These are phyloP conservation scores for Orobanche coerulescens DNA, from an alignment of 257 asterid species.

Conservation along the genomic window DNA sequence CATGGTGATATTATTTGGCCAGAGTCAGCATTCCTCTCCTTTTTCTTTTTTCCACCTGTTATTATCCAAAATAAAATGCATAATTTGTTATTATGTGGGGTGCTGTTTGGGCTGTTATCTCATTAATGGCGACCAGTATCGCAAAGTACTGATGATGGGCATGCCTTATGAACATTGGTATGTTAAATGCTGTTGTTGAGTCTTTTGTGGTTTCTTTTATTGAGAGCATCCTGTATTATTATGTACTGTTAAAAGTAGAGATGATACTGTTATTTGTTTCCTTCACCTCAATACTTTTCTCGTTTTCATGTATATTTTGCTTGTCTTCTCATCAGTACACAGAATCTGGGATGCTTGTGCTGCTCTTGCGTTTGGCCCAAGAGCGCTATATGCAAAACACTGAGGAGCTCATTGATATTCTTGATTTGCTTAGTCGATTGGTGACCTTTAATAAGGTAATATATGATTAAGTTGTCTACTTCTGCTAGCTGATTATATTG, in stretches of 20 bases:
- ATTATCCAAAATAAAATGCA: not conserved
- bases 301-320: slow-evolving; percentile 1
- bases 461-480: slow-evolving; percentile 19
- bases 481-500: slow-evolving; percentile 8
- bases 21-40: not conserved
- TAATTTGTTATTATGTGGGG: not conserved
- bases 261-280: not conserved
- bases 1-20: not conserved
- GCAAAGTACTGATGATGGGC: not conserved
- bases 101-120: not conserved
- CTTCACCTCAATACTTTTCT: not conserved
- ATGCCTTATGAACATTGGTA: not conserved
- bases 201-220: not conserved
- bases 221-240: not conserved
- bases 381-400: slow-evolving; percentile 39
- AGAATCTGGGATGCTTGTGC: slow-evolving; percentile 73
- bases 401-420: slow-evolving; percentile 50
- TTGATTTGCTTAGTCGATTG: slow-evolving; percentile 73
- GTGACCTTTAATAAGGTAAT: slow-evolving; percentile 70
- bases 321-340: slow-evolving; percentile 44
- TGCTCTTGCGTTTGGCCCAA: slow-evolving; percentile 73
- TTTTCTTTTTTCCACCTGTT: not conserved
- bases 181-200: not conserved
- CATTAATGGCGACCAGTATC: not conserved
- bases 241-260: not conserved